Base-by-base conservation (phyloP, 306 rosid genomes). In the Senna tora region DNA sequence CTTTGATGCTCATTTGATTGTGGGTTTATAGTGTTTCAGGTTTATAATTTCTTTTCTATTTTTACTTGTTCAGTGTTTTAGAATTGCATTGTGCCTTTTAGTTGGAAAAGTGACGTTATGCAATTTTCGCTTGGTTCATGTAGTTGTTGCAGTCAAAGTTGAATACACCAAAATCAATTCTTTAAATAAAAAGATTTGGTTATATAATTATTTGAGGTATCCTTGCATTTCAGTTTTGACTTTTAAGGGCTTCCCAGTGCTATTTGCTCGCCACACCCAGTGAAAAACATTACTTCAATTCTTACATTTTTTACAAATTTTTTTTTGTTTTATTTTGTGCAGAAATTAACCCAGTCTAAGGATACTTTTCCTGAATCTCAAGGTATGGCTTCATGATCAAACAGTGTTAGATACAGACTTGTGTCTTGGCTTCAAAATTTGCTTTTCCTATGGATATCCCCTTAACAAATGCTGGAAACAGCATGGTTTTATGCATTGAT, bases 281-380 rank as follows among this genome's bases (percentile, higher is more conserved):
- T 1, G 4, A 32, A 46, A 17, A 0, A 0, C 4, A 39, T 21
- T 28, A 19, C 32, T 62, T 16, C n/a, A 1, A 4, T 43, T 22
- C 6, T 0, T 43, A 6, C 6, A 6, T 43, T 43, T 12, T 10
- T 54, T 16, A 34, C 5, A 36, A 5, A 45, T 58, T 60, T 59
- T 67, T 19, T 33, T 41, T 11, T 57, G 14, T 34, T 22, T 77
- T 60, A 57, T 56, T 68, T 7, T 34, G 21, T 81, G 89, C 92
- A 93, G 98, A 65, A 81, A 65, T 15, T 63, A 67, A 51, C 52
- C 42, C 70, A 78, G 77, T 57, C 77, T 57, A 84, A 73, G 71
- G 84, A 75, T 63, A 22, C 51, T 39, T 74, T 60, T 53, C 78
- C 78, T 52, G 76, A 75, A 55, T 61, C 51, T 69, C 85, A 85